Conservation (phyloP, 2,329 filamentous ascomycete species). For the Colletotrichum karsti region DNA sequence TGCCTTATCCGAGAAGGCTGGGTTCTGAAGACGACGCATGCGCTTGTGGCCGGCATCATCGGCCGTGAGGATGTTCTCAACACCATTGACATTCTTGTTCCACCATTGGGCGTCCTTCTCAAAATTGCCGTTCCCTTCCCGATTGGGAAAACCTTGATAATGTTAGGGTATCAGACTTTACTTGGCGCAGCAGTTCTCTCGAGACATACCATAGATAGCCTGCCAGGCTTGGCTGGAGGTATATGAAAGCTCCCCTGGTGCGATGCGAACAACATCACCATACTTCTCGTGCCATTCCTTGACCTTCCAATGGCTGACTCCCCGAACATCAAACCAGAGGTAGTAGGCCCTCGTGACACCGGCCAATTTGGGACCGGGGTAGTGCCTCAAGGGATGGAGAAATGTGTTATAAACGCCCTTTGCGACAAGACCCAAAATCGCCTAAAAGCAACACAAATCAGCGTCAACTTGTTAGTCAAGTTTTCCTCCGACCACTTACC, state of each 20-base stretch:
- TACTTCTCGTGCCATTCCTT: constrained; percentile 34
- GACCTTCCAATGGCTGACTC: constrained; percentile 24
- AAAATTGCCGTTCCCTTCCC: constrained; percentile 17
- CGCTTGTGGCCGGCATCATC: constrained; percentile 31
- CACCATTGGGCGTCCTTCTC: constrained; percentile 26
- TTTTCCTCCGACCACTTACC: neutral
- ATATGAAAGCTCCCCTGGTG: constrained; percentile 49
- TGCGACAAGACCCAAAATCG: constrained; percentile 5
- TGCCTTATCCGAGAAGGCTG: constrained; percentile 39
- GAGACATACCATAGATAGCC: constrained; percentile 45
- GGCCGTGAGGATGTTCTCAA: constrained; percentile 25
- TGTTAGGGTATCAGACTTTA: neutral
- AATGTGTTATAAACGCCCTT: constrained; percentile 35
- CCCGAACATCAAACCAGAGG: constrained; percentile 19
- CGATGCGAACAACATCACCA: constrained; percentile 46
- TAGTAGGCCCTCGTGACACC: constrained; percentile 21
- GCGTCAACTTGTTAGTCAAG: neutral
- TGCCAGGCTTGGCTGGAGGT: constrained; percentile 44
- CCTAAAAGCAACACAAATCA: neutral
- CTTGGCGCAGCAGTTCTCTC: no score
- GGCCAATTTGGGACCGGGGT: constrained; percentile 39
- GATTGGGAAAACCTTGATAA: constrained; percentile 6
- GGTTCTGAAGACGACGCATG: constrained; percentile 34
- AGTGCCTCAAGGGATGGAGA: constrained; percentile 39
- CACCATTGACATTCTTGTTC: constrained; percentile 28